Evolutionary conservation across 2,329 filamentous ascomycete genomes (phyloP).

Genomic region (Clarireedia paspali): DNA sequence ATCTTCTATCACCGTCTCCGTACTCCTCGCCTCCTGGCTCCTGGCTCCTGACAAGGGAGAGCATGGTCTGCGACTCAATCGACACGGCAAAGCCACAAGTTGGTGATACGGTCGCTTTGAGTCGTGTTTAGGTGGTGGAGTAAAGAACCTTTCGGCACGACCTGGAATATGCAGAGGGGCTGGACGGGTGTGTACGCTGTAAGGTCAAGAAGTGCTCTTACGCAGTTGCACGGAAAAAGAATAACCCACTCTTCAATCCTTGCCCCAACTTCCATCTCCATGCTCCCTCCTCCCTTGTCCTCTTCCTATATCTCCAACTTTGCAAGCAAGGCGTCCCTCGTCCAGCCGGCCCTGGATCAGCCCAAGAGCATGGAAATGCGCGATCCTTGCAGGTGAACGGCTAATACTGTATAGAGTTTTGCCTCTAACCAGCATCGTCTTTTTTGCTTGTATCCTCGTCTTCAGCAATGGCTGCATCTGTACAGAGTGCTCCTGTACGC

Average conservation of each 20-base stretch:
- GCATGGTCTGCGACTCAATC: neutral
- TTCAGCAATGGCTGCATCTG: neutral
- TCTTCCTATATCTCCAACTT: slow-evolving; percentile 8
- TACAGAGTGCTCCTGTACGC: neutral
- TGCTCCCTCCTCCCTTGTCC: neutral
- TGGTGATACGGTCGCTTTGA: neutral
- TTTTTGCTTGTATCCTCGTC: neutral
- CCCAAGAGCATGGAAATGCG: slow-evolving; percentile 18
- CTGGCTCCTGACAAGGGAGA: neutral
- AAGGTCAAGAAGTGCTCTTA: neutral
- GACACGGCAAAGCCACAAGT: neutral
- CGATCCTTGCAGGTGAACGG: slow-evolving; percentile 13
- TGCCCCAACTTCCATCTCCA: neutral
- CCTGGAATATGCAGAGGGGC: too few relatives aligned
- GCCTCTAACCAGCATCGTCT: neutral
- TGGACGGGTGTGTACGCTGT: neutral
- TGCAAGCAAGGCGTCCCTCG: slow-evolving; percentile 3
- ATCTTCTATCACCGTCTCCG: neutral
- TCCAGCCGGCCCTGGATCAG: slow-evolving; percentile 10
- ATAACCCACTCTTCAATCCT: neutral
- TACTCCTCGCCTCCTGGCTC: too few relatives aligned
- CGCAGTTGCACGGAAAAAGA: neutral
- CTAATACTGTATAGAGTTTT: neutral
- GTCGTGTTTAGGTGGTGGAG: neutral
- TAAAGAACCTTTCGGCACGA: neutral